Evolutionary conservation across 108 stramenopile genomes (phyloP), one percentile per base, ranked within the genome.

Genomic region (Fragilaria crotonensis): DNA sequence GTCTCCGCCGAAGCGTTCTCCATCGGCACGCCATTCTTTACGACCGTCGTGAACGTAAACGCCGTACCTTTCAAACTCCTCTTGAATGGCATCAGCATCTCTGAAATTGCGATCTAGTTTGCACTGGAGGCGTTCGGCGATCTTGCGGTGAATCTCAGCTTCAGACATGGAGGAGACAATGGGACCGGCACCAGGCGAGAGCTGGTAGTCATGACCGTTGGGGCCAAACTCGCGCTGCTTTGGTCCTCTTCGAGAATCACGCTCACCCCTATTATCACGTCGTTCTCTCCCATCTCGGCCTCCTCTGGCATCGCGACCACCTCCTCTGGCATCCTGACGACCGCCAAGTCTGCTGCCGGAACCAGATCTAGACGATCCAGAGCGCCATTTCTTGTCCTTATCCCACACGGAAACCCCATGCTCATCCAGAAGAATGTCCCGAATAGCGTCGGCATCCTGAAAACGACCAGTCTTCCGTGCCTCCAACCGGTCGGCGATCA

Each of bases 151-250:
- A 46, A 92, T 80, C 55, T 88, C 83, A 21, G 25, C 49, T 51
- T 85, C 85, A 1, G 68, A 27, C 17, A 90, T 62, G 0, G 59
- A 30, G 2, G 74, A 64, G 33, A 62, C 49, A 53, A 62, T 81
- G 0, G 71, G 70, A 28, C 78, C 84, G 14, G 60, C 69, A 55
- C 75, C 78, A 0, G 18, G 23, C 3, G 78, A 58, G 14, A 44
- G 46, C 5, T 57, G 18, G 65, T 93, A 93, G 58, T 92, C 90
- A 62, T 92, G 90, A 19, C 89, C 89, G 33, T 68, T 57, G 27
- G 79, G 75, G 46, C 86, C 86, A 60, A 91, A 87, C 45, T 76
- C 52, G 18, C 66, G 60, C 19, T 49, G 19, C 14, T 54, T 20
- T 30, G 56, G 31, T 22, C 54, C 31, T 30, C 70, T 33, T 25